These are phyloP conservation scores for Marasmius tenuissimus DNA, from an alignment of 1,284 basidiomycete genomes.

Conservation along the genomic window DNA sequence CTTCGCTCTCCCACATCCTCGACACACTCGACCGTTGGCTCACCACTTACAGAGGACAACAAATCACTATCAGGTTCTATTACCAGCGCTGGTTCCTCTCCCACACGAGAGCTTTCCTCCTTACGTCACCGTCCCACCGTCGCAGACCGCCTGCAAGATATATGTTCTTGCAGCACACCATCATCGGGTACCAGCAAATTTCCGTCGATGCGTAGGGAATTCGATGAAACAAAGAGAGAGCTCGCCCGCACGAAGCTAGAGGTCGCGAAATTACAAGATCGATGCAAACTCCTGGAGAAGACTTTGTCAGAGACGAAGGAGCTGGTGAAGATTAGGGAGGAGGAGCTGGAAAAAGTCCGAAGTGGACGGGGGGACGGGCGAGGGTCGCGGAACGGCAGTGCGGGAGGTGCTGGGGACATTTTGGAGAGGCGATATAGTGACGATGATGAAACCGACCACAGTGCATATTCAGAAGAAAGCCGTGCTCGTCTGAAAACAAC, in stretches of 20 bases:
- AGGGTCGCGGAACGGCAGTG: background rate
- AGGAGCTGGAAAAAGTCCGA: slow-evolving; percentile 52
- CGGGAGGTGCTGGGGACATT: background rate
- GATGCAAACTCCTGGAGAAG: slow-evolving; percentile 59
- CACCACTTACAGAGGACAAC: slow-evolving; percentile 18
- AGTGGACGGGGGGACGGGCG: slow-evolving; percentile 36
- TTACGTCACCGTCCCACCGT: slow-evolving; percentile 53
- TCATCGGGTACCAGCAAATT: slow-evolving; percentile 26
- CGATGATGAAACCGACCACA: slow-evolving; percentile 3
- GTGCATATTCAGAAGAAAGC: slow-evolving; percentile 24
- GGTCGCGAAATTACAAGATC: slow-evolving; percentile 54
- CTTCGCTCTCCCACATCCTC: slow-evolving; percentile 38
- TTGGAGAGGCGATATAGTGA: background rate
- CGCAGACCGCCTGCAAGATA: slow-evolving; percentile 34
- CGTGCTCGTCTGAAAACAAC: slow-evolving; percentile 49
- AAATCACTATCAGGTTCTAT: slow-evolving; percentile 23
- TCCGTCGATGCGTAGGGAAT: slow-evolving; percentile 54
- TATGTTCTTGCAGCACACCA: slow-evolving; percentile 38
- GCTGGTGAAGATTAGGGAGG: slow-evolving; percentile 44
- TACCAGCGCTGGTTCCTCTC: slow-evolving; percentile 34
- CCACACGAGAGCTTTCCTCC: slow-evolving; percentile 40
- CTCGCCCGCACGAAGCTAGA: slow-evolving; percentile 55
- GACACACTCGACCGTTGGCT: slow-evolving; percentile 13
- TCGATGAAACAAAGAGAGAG: slow-evolving; percentile 55
- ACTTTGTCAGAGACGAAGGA: slow-evolving; percentile 54